phyloP scores from a whole-genome alignment of 108 stramenopile genomes.

The Skeletonema menzelii region DNA sequence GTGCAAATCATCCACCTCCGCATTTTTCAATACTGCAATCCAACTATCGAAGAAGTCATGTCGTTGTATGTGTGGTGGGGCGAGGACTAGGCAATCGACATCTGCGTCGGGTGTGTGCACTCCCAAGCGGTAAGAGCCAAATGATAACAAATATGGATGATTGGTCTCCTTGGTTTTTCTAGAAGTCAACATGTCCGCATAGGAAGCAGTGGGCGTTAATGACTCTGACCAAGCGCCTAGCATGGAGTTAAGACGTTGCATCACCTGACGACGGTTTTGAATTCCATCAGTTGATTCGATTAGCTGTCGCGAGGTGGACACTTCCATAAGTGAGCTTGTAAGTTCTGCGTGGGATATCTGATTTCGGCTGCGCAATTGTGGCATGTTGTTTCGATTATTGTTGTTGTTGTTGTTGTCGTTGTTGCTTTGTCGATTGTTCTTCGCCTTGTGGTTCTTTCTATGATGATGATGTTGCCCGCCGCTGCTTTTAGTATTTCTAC shows the following conservation, averaged over 20 bases:
- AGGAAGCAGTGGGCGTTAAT: not conserved
- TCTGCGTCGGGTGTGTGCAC: constrained; percentile 74
- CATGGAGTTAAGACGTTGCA: constrained; percentile 33
- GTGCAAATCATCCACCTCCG: constrained; percentile 46
- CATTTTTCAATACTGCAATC: constrained; percentile 47
- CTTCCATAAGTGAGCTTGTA: constrained; percentile 17
- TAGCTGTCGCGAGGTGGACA: constrained; percentile 18
- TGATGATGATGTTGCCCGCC: not conserved
- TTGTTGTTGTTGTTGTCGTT: constrained; percentile 12
- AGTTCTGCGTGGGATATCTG: constrained; percentile 14
- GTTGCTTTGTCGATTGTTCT: constrained; percentile 8
- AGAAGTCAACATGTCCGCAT: not conserved
- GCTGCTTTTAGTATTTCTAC: not conserved
- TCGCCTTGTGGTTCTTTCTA: not conserved
- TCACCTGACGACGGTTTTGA: constrained; percentile 31
- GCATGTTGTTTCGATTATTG: constrained; percentile 5
- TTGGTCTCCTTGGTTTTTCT: too few relatives aligned
- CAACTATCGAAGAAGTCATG: constrained; percentile 67
- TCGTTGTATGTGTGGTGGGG: constrained; percentile 48
- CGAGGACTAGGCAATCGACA: constrained; percentile 67
- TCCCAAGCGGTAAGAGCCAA: constrained; percentile 76
- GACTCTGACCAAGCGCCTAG: constrained; percentile 21
- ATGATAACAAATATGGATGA: constrained; percentile 23
- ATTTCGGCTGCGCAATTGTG: not conserved
- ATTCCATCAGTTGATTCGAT: constrained; percentile 29